A percentile compares a stretch with the other conserved stretches of the same genome.
phyloP scores from a whole-genome alignment of 1,139 yeast species.

The Candida sojae region DNA sequence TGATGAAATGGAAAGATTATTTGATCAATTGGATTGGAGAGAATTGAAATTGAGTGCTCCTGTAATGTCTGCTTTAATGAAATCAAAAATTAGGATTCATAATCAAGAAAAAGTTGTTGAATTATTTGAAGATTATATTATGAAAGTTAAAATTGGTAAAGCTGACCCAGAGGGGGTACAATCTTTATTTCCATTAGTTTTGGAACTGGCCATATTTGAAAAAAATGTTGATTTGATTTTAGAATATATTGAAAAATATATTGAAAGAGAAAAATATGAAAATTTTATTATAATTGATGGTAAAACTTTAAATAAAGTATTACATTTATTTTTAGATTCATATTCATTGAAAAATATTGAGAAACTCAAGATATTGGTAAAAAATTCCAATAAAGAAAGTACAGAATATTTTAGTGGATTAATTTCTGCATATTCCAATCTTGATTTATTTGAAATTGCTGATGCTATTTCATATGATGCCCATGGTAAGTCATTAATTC shows the following conservation, averaged over 20 bases:
- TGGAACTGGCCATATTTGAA: conserved; percentile 39
- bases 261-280: conserved; percentile 18
- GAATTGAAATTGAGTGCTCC: conserved; percentile 49
- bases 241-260: conserved; percentile 39
- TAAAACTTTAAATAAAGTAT: conserved; percentile 19
- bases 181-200: conserved; percentile 39
- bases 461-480: conserved; percentile 31
- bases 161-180: conserved; percentile 6
- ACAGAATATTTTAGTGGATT: conserved; percentile 20
- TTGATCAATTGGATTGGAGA: conserved; percentile 47
- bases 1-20: conserved; percentile 54
- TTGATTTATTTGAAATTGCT: conserved; percentile 37
- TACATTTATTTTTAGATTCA: conserved; percentile 21
- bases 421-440: conserved; percentile 27
- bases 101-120: conserved; percentile 43
- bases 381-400: conserved; percentile 16
- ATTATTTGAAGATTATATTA: conserved; percentile 20
- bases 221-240: conserved; percentile 40
- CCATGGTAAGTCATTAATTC: conserved; percentile 27
- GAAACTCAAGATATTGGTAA: conserved; percentile 21
- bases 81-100: conserved; percentile 44
- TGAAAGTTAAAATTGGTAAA: not conserved
- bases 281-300: conserved; percentile 19
- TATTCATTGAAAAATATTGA: conserved; percentile 28
- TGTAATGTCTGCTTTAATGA: conserved; percentile 52